A percentile compares a stretch with the other conserved stretches of the same genome.
These are phyloP conservation scores for Achaetomiella virescens DNA, from an alignment of 495 filamentous ascomycete genomes.

Conservation along the genomic window DNA sequence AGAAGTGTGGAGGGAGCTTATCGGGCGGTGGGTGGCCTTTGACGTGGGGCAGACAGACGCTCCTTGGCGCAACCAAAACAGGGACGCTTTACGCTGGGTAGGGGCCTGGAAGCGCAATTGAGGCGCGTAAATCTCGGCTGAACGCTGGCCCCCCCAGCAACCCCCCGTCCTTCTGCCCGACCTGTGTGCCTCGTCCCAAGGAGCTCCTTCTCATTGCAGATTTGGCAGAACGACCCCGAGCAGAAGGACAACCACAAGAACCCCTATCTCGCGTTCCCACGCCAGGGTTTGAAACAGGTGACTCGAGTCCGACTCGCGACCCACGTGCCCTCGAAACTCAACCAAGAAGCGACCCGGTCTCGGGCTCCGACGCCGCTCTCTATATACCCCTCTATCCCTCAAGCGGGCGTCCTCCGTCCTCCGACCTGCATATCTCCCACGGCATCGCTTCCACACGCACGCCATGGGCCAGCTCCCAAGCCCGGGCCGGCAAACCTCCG, in stretches of 20 bases:
- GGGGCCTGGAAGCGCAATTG: background rate
- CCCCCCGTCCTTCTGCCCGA: background rate
- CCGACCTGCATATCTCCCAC: background rate
- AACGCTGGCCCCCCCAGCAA: background rate
- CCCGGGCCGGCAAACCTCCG: conserved; percentile 83
- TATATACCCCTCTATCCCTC: too few relatives aligned
- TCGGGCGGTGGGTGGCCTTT: too few relatives aligned
- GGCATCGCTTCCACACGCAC: too few relatives aligned
- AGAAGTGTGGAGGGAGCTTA: too few relatives aligned
- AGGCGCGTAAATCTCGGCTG: conserved; percentile 8
- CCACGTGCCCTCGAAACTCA: too few relatives aligned
- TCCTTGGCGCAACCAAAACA: background rate
- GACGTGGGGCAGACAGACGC: background rate
- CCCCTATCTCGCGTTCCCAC: too few relatives aligned
- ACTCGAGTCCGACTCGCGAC: too few relatives aligned
- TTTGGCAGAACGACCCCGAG: background rate
- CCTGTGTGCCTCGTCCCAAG: background rate
- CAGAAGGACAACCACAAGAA: too few relatives aligned
- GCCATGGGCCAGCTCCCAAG: conserved; percentile 52
- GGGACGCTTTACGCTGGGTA: background rate
- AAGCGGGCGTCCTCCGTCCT: too few relatives aligned
- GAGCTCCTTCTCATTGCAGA: background rate
- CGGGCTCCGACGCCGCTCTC: too few relatives aligned
- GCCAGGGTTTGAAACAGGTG: too few relatives aligned
- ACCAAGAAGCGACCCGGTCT: too few relatives aligned